Percentiles rank a stretch among this genome's conserved stretches.
Evolutionary conservation across 2,329 filamentous ascomycete species (phyloP).

Genomic region (Arthrobotrys musiformis): DNA sequence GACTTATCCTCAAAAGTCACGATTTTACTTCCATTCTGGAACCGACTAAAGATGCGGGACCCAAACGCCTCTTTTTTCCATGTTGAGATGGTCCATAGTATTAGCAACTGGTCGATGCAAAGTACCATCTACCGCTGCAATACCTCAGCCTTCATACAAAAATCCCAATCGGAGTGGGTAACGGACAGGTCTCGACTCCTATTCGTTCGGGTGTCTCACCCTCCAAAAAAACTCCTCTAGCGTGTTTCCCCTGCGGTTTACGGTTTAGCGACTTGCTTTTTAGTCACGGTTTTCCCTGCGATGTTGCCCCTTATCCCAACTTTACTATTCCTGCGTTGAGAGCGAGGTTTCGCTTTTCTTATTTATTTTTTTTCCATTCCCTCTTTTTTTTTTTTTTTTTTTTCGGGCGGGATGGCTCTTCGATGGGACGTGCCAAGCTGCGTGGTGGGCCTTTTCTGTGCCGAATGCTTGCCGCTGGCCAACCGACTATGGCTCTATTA

Average conservation of each 20-base stretch:
- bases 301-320: slow-evolving; percentile 45
- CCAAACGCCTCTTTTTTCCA: slow-evolving; percentile 36
- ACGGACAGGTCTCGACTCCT: slow-evolving; percentile 42
- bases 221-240: slow-evolving; percentile 27
- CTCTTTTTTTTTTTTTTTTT: neutral
- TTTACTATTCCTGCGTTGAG: slow-evolving; percentile 15
- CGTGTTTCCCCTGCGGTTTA: slow-evolving; percentile 43
- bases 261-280: slow-evolving; percentile 51
- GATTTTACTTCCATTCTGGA: slow-evolving; percentile 39
- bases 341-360: slow-evolving; percentile 7
- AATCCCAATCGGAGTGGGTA: slow-evolving; percentile 50
- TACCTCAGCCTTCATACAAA: slow-evolving; percentile 37
- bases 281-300: slow-evolving; percentile 37
- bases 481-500: slow-evolving; percentile 21
- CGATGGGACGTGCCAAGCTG: slow-evolving; percentile 15
- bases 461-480: slow-evolving; percentile 34
- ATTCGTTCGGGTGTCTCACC: slow-evolving; percentile 54
- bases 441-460: slow-evolving; percentile 1
- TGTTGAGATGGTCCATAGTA: slow-evolving; percentile 7
- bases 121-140: slow-evolving; percentile 40
- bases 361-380: neutral
- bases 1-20: slow-evolving; percentile 44
- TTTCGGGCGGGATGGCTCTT: slow-evolving; percentile 38
- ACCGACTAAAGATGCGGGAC: slow-evolving; percentile 29
- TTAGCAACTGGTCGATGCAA: slow-evolving; percentile 11